phyloP scores from a whole-genome alignment of 139 green algal genomes.

The Chlamydomonas eustigma region DNA sequence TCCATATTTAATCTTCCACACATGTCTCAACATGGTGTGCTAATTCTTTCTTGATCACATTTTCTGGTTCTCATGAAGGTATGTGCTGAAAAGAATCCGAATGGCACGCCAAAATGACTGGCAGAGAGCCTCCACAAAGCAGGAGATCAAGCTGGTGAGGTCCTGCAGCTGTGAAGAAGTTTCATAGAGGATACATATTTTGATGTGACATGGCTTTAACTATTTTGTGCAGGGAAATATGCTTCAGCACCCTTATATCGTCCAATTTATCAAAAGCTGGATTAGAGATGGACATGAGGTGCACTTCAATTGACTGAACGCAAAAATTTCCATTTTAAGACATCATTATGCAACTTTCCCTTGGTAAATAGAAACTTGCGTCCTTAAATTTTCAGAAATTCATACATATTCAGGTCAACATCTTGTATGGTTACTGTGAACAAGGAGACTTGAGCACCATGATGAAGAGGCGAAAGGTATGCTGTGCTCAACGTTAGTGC shows the following conservation, averaged over 20 bases:
- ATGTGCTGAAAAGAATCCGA: conserved; percentile 54
- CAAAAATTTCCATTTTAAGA: too few relatives aligned
- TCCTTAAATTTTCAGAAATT: too few relatives aligned
- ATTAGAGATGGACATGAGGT: conserved; percentile 37
- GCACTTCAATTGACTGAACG: too few relatives aligned
- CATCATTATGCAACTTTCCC: too few relatives aligned
- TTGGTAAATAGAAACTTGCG: too few relatives aligned
- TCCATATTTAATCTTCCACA: too few relatives aligned
- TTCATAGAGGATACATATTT: too few relatives aligned
- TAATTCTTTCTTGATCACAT: too few relatives aligned
- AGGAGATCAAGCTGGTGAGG: conserved; percentile 55
- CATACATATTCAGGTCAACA: conserved; percentile 10
- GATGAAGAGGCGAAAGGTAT: conserved; percentile 31
- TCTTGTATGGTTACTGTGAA: conserved; percentile 45
- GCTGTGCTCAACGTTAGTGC: not conserved
- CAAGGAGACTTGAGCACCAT: conserved; percentile 48
- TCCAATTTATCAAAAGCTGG: conserved; percentile 54
- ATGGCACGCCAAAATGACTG: conserved; percentile 55
- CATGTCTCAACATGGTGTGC: too few relatives aligned
- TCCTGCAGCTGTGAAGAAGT: too few relatives aligned
- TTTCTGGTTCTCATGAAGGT: too few relatives aligned
- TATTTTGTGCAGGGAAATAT: conserved; percentile 26
- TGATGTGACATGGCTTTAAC: too few relatives aligned
- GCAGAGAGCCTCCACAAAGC: conserved; percentile 45
- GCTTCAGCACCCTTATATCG: conserved; percentile 56